phyloP scores from a whole-genome alignment of 2,329 filamentous ascomycete genomes.

The Fusarium incarnatum region DNA sequence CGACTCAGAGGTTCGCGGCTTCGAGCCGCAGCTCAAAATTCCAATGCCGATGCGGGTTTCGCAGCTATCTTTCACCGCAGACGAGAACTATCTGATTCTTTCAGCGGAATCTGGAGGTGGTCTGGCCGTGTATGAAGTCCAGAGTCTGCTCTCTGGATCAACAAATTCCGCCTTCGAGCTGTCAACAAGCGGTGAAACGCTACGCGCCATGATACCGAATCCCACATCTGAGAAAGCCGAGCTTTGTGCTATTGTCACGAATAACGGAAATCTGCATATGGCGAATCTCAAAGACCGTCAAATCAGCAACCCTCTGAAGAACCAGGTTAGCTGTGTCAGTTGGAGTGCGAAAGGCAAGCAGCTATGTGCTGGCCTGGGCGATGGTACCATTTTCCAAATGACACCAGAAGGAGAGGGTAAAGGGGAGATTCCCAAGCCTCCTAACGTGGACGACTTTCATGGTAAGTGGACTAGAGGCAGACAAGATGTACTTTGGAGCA shows the following conservation, averaged over 20 bases:
- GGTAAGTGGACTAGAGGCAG: constrained; percentile 61
- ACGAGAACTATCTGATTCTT: constrained; percentile 85
- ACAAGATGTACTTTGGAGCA: neutral
- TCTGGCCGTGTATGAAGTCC: constrained; percentile 83
- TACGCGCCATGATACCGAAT: constrained; percentile 84
- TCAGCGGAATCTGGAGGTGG: constrained; percentile 85
- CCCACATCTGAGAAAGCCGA: constrained; percentile 78
- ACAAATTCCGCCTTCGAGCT: constrained; percentile 80
- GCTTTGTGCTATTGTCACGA: constrained; percentile 83
- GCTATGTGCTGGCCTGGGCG: constrained; percentile 83
- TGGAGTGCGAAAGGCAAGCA: constrained; percentile 98
- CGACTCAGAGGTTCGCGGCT: constrained; percentile 74
- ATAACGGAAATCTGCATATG: constrained; percentile 83
- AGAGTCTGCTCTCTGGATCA: constrained; percentile 73
- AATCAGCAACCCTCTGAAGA: constrained; percentile 73
- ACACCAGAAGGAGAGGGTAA: constrained; percentile 82
- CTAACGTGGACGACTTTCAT: constrained; percentile 73
- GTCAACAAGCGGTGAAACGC: constrained; percentile 76
- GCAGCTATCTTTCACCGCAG: constrained; percentile 90
- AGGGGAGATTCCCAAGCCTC: constrained; percentile 81
- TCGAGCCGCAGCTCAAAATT: constrained; percentile 79
- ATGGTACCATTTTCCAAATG: constrained; percentile 86
- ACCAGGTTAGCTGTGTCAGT: constrained; percentile 82
- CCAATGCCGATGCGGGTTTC: constrained; percentile 80
- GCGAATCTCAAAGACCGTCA: constrained; percentile 79